Evolutionary conservation across 257 asterid genomes (phyloP), one percentile per base, ranked within the genome.

Genomic region (Nicotiana undulata): DNA sequence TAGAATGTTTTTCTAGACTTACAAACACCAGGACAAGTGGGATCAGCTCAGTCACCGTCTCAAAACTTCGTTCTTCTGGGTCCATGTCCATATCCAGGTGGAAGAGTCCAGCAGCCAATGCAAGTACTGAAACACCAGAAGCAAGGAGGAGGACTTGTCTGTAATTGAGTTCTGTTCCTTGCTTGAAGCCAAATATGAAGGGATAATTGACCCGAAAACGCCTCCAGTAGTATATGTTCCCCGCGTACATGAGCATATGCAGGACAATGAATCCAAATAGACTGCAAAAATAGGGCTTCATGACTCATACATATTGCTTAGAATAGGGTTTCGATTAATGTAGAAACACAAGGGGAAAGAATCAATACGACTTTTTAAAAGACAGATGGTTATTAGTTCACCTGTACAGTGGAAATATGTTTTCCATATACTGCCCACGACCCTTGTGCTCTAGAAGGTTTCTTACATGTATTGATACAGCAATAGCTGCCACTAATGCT

Each of bases 71-170:
- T 4, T 95, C 93, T 55, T n/a, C 63, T 0, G 84, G 85, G 12
- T 93, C 90, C 98, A 90, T 90, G 80, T 94, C 93, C 98, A 94
- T 85, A 79, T 92, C 98, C 58, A 94, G 86, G 83, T 92, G 86
- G n/a, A 90, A 86, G 34, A 92, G 88, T 32, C 85, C 89, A 77
- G 94, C 94, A 37, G 91, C 93, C 80, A 94, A 80, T 44, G 97
- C 77, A 31, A 94, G 90, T 18, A 89, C 92, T 0, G 92, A 83
- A 60, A 94, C 88, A 79, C 93, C 98, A 9, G 97, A 91, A 81
- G 96, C 93, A 40, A 89, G 79, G 58, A 94, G 98, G 81, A 92
- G 83, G n/a, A 94, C 85, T 87, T 93, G 92, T 86, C 93, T 83
- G 44, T 90, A 94, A 44, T 94, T 92, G 80, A 94, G 82, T 77